A percentile compares a stretch with the other conserved stretches of the same genome.
phyloP scores from a whole-genome alignment of 139 green algal species.

The Monoraphidium neglectum region DNA sequence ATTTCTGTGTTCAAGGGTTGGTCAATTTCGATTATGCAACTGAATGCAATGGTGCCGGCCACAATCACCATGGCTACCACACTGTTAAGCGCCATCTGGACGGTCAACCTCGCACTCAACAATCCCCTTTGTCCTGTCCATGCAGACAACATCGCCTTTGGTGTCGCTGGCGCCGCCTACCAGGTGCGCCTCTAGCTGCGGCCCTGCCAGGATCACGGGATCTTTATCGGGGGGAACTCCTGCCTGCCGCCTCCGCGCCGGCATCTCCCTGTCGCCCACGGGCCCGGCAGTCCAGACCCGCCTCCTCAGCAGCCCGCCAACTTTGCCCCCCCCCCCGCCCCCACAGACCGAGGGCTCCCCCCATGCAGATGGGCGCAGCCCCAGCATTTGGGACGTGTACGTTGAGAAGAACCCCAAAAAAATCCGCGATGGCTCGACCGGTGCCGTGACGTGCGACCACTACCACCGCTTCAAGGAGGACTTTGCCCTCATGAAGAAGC shows the following conservation, averaged over 20 bases:
- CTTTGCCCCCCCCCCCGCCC: not conserved
- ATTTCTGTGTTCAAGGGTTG: too few species aligned
- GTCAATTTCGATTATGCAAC: too few species aligned
- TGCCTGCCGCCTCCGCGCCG: not conserved
- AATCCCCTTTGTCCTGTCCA: too few species aligned
- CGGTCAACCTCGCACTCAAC: too few species aligned
- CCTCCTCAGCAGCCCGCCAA: not conserved
- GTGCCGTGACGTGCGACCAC: conserved; percentile 39
- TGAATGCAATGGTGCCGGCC: too few species aligned
- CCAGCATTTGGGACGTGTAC: conserved; percentile 40
- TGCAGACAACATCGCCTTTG: conserved; percentile 17
- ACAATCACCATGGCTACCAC: too few species aligned
- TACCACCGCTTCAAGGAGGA: conserved; percentile 55
- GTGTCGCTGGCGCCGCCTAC: conserved; percentile 13
- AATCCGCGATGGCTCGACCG: conserved; percentile 28
- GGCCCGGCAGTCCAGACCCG: not conserved
- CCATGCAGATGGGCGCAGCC: conserved; percentile 11
- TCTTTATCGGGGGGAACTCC: not conserved
- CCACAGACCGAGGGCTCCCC: conserved; percentile 34
- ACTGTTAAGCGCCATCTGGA: too few species aligned
- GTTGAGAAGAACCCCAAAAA: conserved; percentile 30
- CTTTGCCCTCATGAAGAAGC: conserved; percentile 40
- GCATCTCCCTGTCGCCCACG: not conserved
- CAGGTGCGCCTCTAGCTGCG: conserved; percentile 9
- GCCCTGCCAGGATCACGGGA: not conserved